Evolutionary conservation across 345 rosid genomes (phyloP), one percentile per base, ranked within the genome.

Genomic region (Acer campestre): DNA sequence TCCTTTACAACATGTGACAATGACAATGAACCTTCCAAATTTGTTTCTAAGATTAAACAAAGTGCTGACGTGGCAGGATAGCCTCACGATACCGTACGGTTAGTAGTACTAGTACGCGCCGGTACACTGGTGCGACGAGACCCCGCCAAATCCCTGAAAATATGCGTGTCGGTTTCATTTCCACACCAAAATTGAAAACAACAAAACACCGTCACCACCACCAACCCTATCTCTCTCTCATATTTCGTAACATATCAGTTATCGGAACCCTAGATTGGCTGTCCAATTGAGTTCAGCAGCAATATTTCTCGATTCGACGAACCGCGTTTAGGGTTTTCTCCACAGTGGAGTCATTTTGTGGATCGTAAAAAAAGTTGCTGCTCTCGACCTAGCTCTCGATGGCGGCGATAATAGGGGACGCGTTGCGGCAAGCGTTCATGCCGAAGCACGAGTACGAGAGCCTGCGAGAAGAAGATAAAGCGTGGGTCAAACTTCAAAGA

Each of bases 341-440:
- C 27, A 22, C 27, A 7, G 63, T 59, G 27, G 63, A 59, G 63
- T 18, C 25, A 59, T 59, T 59, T 59, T 22, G 25, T 16, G 27
- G 27, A 20, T 59, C 9, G 63, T 9, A 2, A 59, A 56, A 35
- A 1, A 9, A 22, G 7, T 5, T 17, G 58, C 58, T 53, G 58
- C 20, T 29, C 68, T 68, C 12, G 25, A 70, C 18, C 10, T 44
- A n/a, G 3, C 62, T 75, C 78, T 20, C 67, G 35, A 20, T 0
- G 62, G 92, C 92, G 99, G 93, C 94, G 84, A 84, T 90, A 14
- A 88, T 93, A 61, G 83, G 95, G 27, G 95, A 95, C 82, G 99
- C 96, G 55, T 81, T 92, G 75, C 92, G 98, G 76, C 94, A 92
- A 79, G 98, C 94, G 14, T 93, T 95, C 80, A 95, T 89, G 98